These are phyloP conservation scores for Populus hybrid DNA, from an alignment of 441 rosid genomes.

Conservation along the genomic window DNA sequence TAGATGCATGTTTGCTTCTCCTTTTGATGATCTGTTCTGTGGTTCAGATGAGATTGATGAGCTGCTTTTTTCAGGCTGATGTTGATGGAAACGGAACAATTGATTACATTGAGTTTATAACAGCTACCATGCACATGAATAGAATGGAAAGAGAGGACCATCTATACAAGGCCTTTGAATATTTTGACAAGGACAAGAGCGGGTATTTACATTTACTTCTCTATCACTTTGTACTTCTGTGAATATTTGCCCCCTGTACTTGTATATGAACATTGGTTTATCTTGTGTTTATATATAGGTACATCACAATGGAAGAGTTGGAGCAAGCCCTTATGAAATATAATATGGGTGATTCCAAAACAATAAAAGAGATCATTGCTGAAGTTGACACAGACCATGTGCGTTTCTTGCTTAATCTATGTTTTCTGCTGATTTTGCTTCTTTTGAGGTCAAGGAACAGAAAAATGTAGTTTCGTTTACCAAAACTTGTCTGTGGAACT, in stretches of 20 bases:
- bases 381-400: conserved; percentile 76
- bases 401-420: conserved; percentile 15
- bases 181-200: conserved; percentile 92
- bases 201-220: conserved; percentile 44
- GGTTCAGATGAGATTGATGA: conserved; percentile 8
- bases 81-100: conserved; percentile 94
- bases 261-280: not conserved
- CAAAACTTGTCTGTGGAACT: not conserved
- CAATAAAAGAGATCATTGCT: conserved; percentile 68
- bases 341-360: conserved; percentile 69
- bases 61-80: conserved; percentile 60
- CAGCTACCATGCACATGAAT: conserved; percentile 93
- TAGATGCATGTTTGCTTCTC: not conserved
- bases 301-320: conserved; percentile 80
- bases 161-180: conserved; percentile 84
- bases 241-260: not conserved
- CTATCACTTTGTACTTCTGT: not conserved
- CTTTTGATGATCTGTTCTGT: not conserved
- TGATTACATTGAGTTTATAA: conserved; percentile 86
- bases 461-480: not conserved
- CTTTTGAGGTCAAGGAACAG: not conserved
- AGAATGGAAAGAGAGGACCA: conserved; percentile 87
- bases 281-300: conserved; percentile 34
- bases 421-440: not conserved
- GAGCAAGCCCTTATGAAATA: conserved; percentile 79